A percentile compares a stretch with the other conserved stretches of the same genome.
phyloP scores from a whole-genome alignment of 768 basidiomycete species.

The Pisolithus tinctorius region DNA sequence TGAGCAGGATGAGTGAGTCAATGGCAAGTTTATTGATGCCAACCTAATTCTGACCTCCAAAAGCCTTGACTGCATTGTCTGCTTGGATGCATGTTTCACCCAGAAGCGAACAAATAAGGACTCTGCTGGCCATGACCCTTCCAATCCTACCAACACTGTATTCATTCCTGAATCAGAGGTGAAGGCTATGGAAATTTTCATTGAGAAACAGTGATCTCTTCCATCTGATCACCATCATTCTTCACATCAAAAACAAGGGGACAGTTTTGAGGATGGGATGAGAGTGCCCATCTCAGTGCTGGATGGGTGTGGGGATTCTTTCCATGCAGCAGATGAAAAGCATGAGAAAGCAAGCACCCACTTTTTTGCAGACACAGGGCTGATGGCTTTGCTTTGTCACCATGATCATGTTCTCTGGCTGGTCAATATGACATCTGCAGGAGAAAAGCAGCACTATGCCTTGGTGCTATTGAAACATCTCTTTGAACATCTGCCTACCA shows the following conservation, averaged over 20 bases:
- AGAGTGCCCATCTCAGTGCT: constrained; percentile 24
- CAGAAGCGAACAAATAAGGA: no score
- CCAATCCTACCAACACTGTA: neutral
- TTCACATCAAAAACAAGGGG: neutral
- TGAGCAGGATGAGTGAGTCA: neutral
- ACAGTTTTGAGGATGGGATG: constrained; percentile 16
- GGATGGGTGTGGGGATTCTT: constrained; percentile 28
- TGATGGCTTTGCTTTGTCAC: constrained; percentile 12
- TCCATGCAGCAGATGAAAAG: constrained; percentile 13
- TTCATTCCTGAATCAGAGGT: constrained; percentile 14
- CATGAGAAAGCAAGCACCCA: constrained; percentile 12
- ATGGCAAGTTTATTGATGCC: no score
- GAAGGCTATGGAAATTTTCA: constrained; percentile 10
- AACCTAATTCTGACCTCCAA: no score
- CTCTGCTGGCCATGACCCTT: neutral
- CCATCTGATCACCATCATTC: neutral
- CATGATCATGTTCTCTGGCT: constrained; percentile 15
- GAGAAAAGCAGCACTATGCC: neutral
- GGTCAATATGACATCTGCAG: neutral
- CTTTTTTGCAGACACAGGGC: constrained; percentile 12
- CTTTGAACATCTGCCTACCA: neutral
- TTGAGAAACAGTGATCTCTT: neutral
- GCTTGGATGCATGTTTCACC: no score
- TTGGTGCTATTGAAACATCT: neutral
- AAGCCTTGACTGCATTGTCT: no score